Base-by-base conservation (phyloP, 441 rosid species). In the Jatropha podagrica region DNA sequence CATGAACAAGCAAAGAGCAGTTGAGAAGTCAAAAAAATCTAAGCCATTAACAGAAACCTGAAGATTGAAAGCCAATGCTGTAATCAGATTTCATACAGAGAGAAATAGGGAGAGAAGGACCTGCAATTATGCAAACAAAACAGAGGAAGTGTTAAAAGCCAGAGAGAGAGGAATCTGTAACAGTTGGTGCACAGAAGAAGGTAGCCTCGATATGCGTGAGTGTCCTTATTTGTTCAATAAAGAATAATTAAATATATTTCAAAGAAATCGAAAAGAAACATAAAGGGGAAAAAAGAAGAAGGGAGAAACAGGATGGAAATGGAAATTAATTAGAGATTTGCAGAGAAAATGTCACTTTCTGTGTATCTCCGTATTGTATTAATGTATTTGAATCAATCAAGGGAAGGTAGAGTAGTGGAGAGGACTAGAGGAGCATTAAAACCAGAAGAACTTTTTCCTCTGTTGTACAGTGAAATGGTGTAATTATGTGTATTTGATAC, bases 201-300 rank as follows among this genome's bases (percentile, higher is more conserved):
- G 68, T n/a, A 48, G n/a, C 76, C 83, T 81, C 80, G 85, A 40
- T 80, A 0, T 51, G 38, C 42, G 79, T 76, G 80, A 27, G 17
- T 46, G 15, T 42, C 2, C 3, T 59, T 54, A 56, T 46, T n/a
- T 14, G 23, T 63, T 63, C 69, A 63, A 15, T 63, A 48, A 46
- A 51, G 38, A 49, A 26, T 27, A 69, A 26, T 52, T 27, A 69
- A 23, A 27, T 69, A 32, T n/a, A 18, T 55, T 55, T 55, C 59
- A 55, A 55, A 8, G 46, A 32, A 32, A 32, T 32, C 32, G 32
- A 32, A 32, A 32, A 32, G 32, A 32, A 32, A 32, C 32, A 32
- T 42, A 42, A 42, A 4, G 46, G 3, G 6, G 4, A 3, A 42
- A 42, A 42, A 42, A 42, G 3, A 42, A 42, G 4, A 42, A 42